These are phyloP conservation scores for Colletotrichum sp. DNA, from an alignment of 2,329 filamentous ascomycete genomes.

Conservation along the genomic window DNA sequence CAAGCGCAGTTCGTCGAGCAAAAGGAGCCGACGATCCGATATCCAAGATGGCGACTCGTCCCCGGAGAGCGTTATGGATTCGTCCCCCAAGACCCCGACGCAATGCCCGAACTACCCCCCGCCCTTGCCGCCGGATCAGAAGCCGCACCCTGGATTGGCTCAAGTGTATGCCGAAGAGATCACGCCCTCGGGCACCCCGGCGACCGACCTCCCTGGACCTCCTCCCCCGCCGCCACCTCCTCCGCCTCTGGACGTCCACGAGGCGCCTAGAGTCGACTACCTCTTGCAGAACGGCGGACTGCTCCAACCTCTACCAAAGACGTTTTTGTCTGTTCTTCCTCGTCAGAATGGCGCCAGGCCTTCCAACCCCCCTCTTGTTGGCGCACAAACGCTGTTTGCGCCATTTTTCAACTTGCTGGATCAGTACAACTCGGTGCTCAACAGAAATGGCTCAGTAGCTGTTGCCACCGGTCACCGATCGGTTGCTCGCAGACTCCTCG, in stretches of 20 bases:
- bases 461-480: constrained; percentile 96
- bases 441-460: constrained; percentile 85
- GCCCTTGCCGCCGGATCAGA: constrained; percentile 42
- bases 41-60: constrained; percentile 50
- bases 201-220: constrained; percentile 46
- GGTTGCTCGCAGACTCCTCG: constrained; percentile 86
- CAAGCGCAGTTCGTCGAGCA: constrained; percentile 34
- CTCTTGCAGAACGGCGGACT: constrained; percentile 88
- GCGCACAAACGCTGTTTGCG: constrained; percentile 77
- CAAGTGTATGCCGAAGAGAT: constrained; percentile 43
- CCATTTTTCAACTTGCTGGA: constrained; percentile 84
- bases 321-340: constrained; percentile 71
- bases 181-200: constrained; percentile 42
- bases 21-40: constrained; percentile 37
- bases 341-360: constrained; percentile 60
- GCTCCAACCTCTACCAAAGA: constrained; percentile 71
- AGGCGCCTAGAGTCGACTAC: constrained; percentile 88
- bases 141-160: constrained; percentile 35
- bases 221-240: constrained; percentile 74
- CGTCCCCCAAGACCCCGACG: constrained; percentile 67
- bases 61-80: constrained; percentile 54
- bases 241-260: constrained; percentile 71
- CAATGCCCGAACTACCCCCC: constrained; percentile 57
- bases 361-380: constrained; percentile 68
- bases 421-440: constrained; percentile 82